phyloP scores from a whole-genome alignment of 805 yeast species.

The Kodamaea kaohsiungensis region DNA sequence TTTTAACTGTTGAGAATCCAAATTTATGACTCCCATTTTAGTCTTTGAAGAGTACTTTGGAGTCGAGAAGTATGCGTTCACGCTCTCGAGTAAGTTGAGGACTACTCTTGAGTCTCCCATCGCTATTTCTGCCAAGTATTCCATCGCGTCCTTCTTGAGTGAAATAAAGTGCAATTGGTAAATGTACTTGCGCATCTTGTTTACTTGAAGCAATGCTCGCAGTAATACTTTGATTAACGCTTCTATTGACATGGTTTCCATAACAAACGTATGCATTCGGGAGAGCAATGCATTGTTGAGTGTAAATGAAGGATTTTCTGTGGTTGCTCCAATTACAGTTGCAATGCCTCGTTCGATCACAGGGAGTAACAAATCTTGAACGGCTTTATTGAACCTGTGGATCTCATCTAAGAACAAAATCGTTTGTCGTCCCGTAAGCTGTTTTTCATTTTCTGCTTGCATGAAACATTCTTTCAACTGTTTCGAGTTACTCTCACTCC shows the following conservation, averaged over 20 bases:
- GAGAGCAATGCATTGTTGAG: conserved; percentile 44
- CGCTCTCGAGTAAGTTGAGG: conserved; percentile 73
- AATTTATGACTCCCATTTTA: conserved; percentile 38
- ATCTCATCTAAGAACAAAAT: conserved; percentile 44
- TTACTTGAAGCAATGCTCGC: conserved; percentile 46
- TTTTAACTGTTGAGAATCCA: conserved; percentile 40
- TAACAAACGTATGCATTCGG: conserved; percentile 45
- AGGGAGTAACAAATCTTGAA: conserved; percentile 43
- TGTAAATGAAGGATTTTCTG: conserved; percentile 64
- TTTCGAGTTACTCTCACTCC: conserved; percentile 39
- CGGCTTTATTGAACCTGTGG: conserved; percentile 45
- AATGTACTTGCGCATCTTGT: conserved; percentile 58
- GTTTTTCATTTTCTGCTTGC: conserved; percentile 37
- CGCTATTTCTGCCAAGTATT: conserved; percentile 69
- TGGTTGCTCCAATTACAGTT: conserved; percentile 46
- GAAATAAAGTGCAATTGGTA: conserved; percentile 51
- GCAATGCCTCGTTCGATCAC: conserved; percentile 42
- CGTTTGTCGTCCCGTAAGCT: conserved; percentile 33
- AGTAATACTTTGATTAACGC: conserved; percentile 36
- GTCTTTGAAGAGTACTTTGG: conserved; percentile 9
- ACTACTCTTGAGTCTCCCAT: conserved; percentile 91
- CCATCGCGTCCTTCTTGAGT: conserved; percentile 56
- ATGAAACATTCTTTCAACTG: conserved; percentile 36
- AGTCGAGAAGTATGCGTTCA: conserved; percentile 54
- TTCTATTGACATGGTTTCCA: conserved; percentile 38